Conservation (phyloP, 257 asterid species). For the Plantago ovata region DNA sequence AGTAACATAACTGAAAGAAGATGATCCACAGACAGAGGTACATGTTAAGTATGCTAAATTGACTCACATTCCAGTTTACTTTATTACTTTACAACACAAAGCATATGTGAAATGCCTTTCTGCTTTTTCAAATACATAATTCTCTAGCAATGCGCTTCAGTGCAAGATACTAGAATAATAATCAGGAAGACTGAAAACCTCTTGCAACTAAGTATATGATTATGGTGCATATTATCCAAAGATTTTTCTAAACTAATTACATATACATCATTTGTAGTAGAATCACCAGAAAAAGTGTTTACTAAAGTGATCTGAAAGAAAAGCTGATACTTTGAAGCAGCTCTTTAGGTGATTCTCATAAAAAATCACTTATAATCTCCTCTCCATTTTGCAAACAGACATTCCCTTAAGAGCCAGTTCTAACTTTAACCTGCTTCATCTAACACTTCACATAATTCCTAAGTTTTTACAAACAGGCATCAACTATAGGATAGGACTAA, state of each 20-base stretch:
- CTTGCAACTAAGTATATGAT: conserved; percentile 4
- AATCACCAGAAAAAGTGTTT: neutral
- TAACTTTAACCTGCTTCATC: conserved; percentile 11
- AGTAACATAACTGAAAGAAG: neutral
- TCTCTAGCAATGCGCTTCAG: neutral
- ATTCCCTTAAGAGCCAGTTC: conserved; percentile 7
- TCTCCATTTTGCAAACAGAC: neutral
- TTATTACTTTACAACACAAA: neutral
- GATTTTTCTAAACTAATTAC: neutral
- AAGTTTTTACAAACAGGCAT: too few relatives aligned
- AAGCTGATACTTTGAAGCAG: too few relatives aligned
- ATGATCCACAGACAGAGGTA: neutral
- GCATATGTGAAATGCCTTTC: neutral
- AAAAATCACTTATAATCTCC: too few relatives aligned
- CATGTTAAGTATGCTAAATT: neutral
- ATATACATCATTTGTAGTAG: too few relatives aligned
- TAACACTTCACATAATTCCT: conserved; percentile 1
- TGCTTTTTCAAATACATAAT: neutral
- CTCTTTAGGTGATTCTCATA: too few relatives aligned
- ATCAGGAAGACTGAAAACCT: too few relatives aligned
- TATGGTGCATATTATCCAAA: neutral
- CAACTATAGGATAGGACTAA: neutral
- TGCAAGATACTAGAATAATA: too few relatives aligned
- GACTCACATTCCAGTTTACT: neutral
- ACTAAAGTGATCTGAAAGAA: too few relatives aligned